A percentile compares a stretch with the other conserved stretches of the same genome.
phyloP scores from a whole-genome alignment of 768 basidiomycete genomes.

The Gautieria morchelliformis region DNA sequence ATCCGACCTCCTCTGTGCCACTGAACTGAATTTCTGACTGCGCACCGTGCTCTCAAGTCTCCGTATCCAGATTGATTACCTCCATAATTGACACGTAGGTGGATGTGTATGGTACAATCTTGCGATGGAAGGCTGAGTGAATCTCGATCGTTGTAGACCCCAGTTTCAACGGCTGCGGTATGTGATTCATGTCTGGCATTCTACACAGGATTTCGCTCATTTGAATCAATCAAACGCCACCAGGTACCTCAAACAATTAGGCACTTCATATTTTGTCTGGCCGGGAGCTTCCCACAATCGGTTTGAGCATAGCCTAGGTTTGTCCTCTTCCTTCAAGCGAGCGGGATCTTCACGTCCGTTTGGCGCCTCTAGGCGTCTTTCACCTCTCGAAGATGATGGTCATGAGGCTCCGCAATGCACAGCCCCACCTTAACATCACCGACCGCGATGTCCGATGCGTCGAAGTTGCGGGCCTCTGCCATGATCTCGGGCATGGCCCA shows the following conservation, averaged over 20 bases:
- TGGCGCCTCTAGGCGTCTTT: conserved; percentile 50
- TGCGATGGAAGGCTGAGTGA: background rate
- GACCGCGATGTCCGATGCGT: conserved; percentile 69
- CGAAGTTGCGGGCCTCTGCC: conserved; percentile 72
- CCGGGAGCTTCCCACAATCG: conserved; percentile 71
- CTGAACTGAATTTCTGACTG: background rate
- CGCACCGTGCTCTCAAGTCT: conserved; percentile 1
- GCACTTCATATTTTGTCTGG: conserved; percentile 68
- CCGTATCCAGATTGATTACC: background rate
- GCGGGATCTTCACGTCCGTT: background rate
- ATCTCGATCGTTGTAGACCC: conserved; percentile 27
- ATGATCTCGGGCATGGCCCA: conserved; percentile 80
- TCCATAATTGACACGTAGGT: conserved; percentile 10
- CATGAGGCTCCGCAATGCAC: conserved; percentile 42
- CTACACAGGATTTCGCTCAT: background rate
- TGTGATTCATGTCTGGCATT: background rate
- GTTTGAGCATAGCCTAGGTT: conserved; percentile 79
- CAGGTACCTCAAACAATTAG: conserved; percentile 64
- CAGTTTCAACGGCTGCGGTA: conserved; percentile 69
- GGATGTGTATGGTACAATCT: background rate
- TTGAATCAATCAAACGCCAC: background rate
- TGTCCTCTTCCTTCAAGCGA: conserved; percentile 10
- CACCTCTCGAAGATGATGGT: conserved; percentile 61
- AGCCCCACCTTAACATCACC: conserved; percentile 56
- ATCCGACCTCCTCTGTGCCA: background rate